Percentiles rank a stretch among this genome's conserved stretches.
These are phyloP conservation scores for Phaseolus coccineus DNA, from an alignment of 331 rosid genomes.

Conservation along the genomic window DNA sequence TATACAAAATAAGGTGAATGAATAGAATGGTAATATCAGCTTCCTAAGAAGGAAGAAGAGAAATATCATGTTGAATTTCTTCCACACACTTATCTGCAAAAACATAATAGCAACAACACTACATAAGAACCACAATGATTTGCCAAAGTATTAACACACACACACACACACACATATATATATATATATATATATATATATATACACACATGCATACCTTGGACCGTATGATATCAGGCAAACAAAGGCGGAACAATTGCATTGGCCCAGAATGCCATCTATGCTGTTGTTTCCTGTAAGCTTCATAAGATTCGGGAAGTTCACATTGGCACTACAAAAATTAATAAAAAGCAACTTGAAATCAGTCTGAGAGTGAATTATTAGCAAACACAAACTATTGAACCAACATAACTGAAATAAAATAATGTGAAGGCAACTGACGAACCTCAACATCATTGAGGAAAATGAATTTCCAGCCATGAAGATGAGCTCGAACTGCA, in stretches of 20 bases:
- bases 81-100: conserved; percentile 78
- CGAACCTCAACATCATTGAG: conserved; percentile 90
- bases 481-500: conserved; percentile 94
- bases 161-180: too few species aligned
- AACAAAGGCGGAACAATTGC: conserved; percentile 90
- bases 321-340: conserved; percentile 84
- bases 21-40: conserved; percentile 82
- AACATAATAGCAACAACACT: conserved; percentile 25
- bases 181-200: too few species aligned
- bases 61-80: conserved; percentile 89
- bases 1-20: conserved; percentile 88
- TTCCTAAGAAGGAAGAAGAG: conserved; percentile 88
- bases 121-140: conserved; percentile 39
- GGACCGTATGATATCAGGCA: conserved; percentile 66
- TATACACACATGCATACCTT: conserved; percentile 54
- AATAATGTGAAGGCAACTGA: conserved; percentile 12
- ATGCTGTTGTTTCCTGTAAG: conserved; percentile 89
- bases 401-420: neutral
- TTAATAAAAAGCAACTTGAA: neutral
- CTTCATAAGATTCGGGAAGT: conserved; percentile 89
- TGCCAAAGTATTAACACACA: neutral
- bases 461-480: conserved; percentile 92
- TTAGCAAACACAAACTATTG: neutral
- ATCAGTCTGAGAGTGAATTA: conserved; percentile 32
- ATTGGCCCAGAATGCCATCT: conserved; percentile 97